Percentiles rank a stretch among this genome's conserved stretches.
These are phyloP conservation scores for Penicillium sp. DNA, from an alignment of 2,329 filamentous ascomycete genomes.

Conservation along the genomic window DNA sequence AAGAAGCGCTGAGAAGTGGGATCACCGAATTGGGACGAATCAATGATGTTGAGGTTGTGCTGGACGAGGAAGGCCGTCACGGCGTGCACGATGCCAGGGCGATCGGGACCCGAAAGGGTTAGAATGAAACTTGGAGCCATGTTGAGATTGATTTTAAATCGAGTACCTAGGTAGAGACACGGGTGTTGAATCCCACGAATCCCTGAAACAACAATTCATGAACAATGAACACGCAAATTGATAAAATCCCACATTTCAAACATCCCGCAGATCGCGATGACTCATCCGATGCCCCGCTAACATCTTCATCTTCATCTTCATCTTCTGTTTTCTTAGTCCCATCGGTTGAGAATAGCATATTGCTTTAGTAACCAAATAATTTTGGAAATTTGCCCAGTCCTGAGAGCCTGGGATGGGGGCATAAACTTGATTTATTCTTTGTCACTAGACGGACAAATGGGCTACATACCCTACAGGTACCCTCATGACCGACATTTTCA, in stretches of 20 bases:
- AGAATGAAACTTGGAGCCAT: constrained; percentile 61
- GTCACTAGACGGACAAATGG: no score
- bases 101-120: constrained; percentile 78
- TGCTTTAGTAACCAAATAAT: no score
- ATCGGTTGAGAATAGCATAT: no score
- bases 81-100: constrained; percentile 77
- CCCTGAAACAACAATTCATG: constrained; percentile 4
- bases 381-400: no score
- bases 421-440: no score
- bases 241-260: neutral
- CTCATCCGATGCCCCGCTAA: constrained; percentile 2
- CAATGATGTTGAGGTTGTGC: constrained; percentile 73
- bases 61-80: constrained; percentile 72
- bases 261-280: constrained; percentile 9
- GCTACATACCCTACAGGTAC: no score
- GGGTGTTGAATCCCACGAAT: constrained; percentile 32
- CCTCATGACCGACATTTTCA: no score
- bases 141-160: constrained; percentile 14
- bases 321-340: no score
- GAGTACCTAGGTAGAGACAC: neutral
- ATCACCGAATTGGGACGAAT: constrained; percentile 81
- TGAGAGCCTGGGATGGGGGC: no score
- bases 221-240: neutral
- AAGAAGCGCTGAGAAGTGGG: constrained; percentile 71
- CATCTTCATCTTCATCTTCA: no score